These are phyloP conservation scores for Exophiala calicioides DNA, from an alignment of 2,329 filamentous ascomycete species.

Conservation along the genomic window DNA sequence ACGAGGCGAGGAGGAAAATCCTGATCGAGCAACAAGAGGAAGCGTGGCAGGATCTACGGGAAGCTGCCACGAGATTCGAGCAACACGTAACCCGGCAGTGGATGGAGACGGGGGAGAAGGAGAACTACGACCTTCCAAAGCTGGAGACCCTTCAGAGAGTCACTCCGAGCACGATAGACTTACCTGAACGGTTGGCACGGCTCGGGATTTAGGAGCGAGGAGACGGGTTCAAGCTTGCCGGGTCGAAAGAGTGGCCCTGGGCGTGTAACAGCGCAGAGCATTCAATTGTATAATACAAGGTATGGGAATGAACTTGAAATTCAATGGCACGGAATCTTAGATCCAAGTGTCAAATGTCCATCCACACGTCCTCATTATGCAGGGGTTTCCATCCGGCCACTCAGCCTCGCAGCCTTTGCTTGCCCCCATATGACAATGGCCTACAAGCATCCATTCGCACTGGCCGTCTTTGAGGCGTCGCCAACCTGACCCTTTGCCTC, in stretches of 20 bases:
- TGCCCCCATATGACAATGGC: too few relatives aligned
- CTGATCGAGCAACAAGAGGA: conserved; percentile 42
- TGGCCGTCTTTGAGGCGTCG: conserved; percentile 4
- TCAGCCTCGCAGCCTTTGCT: too few relatives aligned
- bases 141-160: conserved; percentile 16
- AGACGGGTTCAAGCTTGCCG: too few relatives aligned
- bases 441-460: conserved; percentile 22
- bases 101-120: conserved; percentile 23
- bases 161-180: conserved; percentile 7
- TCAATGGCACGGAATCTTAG: too few relatives aligned
- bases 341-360: too few relatives aligned
- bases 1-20: conserved; percentile 45
- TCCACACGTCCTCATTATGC: too few relatives aligned
- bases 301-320: too few relatives aligned
- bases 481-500: conserved; percentile 29
- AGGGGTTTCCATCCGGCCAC: too few relatives aligned
- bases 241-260: neutral
- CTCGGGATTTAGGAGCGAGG: conserved; percentile 7
- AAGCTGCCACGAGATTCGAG: conserved; percentile 31
- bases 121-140: conserved; percentile 18
- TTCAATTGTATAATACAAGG: too few relatives aligned
- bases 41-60: conserved; percentile 32
- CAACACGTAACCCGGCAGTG: conserved; percentile 30
- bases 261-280: too few relatives aligned
- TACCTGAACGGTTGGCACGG: conserved; percentile 16